Evolutionary conservation across 805 yeast genomes (phyloP), one percentile per base, ranked within the genome.

Genomic region (Cyberlindnera galapagoensis): DNA sequence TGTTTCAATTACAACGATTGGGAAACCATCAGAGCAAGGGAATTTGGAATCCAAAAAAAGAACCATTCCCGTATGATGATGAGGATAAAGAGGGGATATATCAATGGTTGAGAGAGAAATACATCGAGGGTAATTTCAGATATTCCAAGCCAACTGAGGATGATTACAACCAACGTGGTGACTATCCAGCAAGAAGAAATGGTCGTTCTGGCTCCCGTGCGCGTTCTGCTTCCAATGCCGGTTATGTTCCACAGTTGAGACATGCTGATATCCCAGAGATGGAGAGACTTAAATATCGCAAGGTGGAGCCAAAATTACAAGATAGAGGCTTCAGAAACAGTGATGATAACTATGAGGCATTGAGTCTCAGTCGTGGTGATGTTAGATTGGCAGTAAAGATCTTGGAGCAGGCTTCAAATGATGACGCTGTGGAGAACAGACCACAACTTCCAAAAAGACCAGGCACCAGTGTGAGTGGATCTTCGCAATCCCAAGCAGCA

Each of bases 11-110:
- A 38, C 41, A 45, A 20, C 38, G 36, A 17, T 65, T 67, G 31
- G 94, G 94, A 7, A 84, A 84, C 55, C 74, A 65, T 46, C 66
- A 62, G 41, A 77, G 81, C 30, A 67, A 60, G 35, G 54, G 60
- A 22, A 51, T 69, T 25, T 84, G 94, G 92, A 85, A 84, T 50
- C 71, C 82, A 3, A 69, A 69, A 41, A 62, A 65, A 30, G 74
- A 62, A 17, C 84, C 86, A 1, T 81, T 80, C 47, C 92, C 92
- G 7, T 76, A 56, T 38, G 88, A 80, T 48, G 86, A 74, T 15
- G 90, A 81, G 44, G 87, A 76, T 47, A 80, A 74, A 46, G 69
- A 63, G 38, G 66, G 54, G 1, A 71, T 80, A 18, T 80, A 71
- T 35, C 61, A 66, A 36, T 84, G 60, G 57, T 57, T 84, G 26